phyloP scores from a whole-genome alignment of 116 monocot genomes.

The Papilionanthe hybrid region DNA sequence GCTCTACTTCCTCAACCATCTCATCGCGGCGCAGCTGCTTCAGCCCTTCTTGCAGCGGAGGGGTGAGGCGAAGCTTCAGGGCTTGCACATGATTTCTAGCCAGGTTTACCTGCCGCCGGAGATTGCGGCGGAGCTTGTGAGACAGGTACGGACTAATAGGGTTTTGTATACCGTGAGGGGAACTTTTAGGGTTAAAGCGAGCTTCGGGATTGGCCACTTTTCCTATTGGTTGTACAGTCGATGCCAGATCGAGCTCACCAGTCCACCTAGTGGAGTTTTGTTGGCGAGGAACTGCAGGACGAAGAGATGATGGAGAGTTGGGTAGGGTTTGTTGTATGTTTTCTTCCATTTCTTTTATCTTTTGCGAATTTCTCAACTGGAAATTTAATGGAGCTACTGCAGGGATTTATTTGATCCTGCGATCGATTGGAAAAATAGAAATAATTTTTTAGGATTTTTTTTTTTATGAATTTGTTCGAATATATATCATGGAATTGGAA shows the following conservation, averaged over 20 bases:
- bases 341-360: background rate
- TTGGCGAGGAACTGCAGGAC: conserved; percentile 66
- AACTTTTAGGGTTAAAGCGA: conserved; percentile 58
- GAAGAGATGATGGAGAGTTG: conserved; percentile 31
- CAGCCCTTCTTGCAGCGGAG: conserved; percentile 54
- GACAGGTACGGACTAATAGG: conserved; percentile 44
- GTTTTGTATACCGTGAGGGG: conserved; percentile 56
- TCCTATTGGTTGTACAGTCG: conserved; percentile 67
- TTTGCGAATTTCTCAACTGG: background rate
- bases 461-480: background rate
- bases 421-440: background rate
- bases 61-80: conserved; percentile 40
- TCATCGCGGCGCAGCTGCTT: conserved; percentile 47
- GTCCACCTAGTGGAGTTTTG: conserved; percentile 70
- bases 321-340: background rate
- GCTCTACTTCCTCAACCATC: conserved; percentile 55
- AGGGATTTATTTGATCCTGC: too few species aligned
- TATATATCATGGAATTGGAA: background rate
- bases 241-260: conserved; percentile 60
- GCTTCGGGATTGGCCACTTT: conserved; percentile 41
- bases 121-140: conserved; percentile 31
- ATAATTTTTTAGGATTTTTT: background rate
- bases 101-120: conserved; percentile 55
- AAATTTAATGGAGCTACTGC: background rate
- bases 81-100: conserved; percentile 82